Evolutionary conservation across 306 rosid species (phyloP).

Genomic region (Quercus wislizeni): DNA sequence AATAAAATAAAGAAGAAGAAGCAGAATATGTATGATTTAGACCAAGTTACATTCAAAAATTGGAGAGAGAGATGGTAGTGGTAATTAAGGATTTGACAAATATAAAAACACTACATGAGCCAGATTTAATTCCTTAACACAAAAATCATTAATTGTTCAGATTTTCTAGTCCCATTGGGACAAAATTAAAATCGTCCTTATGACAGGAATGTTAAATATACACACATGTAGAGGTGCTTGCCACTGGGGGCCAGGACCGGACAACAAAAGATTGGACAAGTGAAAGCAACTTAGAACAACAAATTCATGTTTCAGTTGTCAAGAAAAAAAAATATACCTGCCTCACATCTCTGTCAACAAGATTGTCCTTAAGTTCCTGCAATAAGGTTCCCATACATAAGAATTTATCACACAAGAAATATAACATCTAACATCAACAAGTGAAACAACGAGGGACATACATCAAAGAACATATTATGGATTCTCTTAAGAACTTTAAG

Average conservation of each 20-base stretch:
- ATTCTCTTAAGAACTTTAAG: slow-evolving; percentile 69
- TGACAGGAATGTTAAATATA: not conserved
- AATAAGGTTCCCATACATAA: slow-evolving; percentile 26
- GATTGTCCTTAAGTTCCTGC: slow-evolving; percentile 55
- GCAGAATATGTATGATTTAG: not conserved
- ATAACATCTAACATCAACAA: not conserved
- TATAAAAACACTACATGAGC: not conserved
- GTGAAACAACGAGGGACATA: slow-evolving; percentile 30
- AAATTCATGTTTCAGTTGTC: not conserved
- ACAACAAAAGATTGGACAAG: not conserved
- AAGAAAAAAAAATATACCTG: slow-evolving; percentile 48
- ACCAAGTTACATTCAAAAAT: not conserved
- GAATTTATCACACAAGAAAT: slow-evolving; percentile 29
- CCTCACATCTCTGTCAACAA: slow-evolving; percentile 71
- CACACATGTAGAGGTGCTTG: not conserved
- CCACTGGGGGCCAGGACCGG: not conserved
- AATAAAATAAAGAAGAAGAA: not conserved
- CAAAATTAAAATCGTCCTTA: not conserved
- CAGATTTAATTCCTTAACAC: not conserved
- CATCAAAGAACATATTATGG: slow-evolving; percentile 69
- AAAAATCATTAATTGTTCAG: not conserved
- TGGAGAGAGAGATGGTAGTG: not conserved
- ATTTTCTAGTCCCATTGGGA: not conserved
- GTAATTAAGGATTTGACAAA: not conserved
- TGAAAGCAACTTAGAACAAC: not conserved